These are phyloP conservation scores for Clonostachys rosea DNA, from an alignment of 2,329 filamentous ascomycete genomes.

Conservation along the genomic window DNA sequence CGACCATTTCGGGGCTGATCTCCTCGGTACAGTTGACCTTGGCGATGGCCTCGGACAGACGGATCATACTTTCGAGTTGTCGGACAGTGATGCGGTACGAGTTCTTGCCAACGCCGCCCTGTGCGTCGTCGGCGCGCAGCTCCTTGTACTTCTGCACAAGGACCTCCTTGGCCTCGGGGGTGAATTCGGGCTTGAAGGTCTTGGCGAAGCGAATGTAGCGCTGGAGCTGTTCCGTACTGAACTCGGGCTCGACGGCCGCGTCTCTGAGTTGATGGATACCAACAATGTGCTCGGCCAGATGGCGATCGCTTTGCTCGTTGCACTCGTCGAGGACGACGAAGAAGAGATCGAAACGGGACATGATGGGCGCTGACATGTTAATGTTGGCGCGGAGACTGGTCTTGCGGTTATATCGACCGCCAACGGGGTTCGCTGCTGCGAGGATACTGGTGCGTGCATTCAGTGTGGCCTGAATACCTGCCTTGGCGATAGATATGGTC, in stretches of 20 bases:
- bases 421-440: slow-evolving; percentile 92
- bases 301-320: slow-evolving; percentile 85
- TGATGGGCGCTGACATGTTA: slow-evolving; percentile 98
- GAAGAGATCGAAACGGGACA: slow-evolving; percentile 98
- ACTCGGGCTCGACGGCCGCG: slow-evolving; percentile 85
- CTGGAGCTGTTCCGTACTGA: slow-evolving; percentile 93
- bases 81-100: slow-evolving; percentile 97
- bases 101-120: slow-evolving; percentile 90
- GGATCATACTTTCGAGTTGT: slow-evolving; percentile 93
- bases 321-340: slow-evolving; percentile 97
- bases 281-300: slow-evolving; percentile 92
- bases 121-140: slow-evolving; percentile 85
- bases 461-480: slow-evolving; percentile 94
- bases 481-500: slow-evolving; percentile 98
- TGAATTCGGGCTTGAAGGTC: slow-evolving; percentile 92
- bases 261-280: slow-evolving; percentile 90
- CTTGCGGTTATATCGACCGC: slow-evolving; percentile 96
- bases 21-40: slow-evolving; percentile 96
- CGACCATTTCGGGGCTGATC: slow-evolving; percentile 77
- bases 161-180: slow-evolving; percentile 75
- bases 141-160: slow-evolving; percentile 95
- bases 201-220: slow-evolving; percentile 95
- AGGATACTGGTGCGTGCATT: slow-evolving; percentile 95
- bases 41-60: slow-evolving; percentile 93
- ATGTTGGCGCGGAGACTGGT: slow-evolving; percentile 89